phyloP scores from a whole-genome alignment of 768 basidiomycete genomes.

The Aureoboletus auriporus region DNA sequence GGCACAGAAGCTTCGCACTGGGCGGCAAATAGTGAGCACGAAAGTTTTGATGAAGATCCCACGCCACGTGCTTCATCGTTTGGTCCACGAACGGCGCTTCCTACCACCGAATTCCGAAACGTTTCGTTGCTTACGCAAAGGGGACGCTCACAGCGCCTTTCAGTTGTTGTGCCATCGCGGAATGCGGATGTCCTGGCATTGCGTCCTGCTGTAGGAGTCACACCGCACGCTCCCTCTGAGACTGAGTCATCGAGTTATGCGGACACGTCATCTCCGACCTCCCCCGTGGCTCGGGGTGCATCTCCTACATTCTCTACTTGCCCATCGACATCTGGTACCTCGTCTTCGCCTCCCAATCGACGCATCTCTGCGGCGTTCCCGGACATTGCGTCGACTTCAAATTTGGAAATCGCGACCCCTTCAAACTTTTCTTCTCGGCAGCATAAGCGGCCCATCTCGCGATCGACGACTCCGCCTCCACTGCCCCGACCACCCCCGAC shows the following conservation, averaged over 20 bases:
- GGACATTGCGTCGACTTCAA: conserved; percentile 1
- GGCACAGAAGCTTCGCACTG: conserved; percentile 5
- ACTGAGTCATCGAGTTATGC: conserved; percentile 7
- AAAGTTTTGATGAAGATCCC: conserved; percentile 17
- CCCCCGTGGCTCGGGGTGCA: conserved; percentile 1
- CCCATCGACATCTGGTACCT: neutral
- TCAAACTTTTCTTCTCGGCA: conserved; percentile 14
- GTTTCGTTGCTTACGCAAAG: neutral
- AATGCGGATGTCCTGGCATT: neutral
- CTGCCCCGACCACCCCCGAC: conserved; percentile 25
- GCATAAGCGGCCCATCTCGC: conserved; percentile 22
- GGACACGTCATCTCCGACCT: conserved; percentile 12
- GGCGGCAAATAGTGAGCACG: conserved; percentile 2
- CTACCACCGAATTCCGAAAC: neutral
- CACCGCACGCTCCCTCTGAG: conserved; percentile 22
- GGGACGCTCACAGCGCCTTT: conserved; percentile 10
- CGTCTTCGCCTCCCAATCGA: neutral
- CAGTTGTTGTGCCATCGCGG: conserved; percentile 14
- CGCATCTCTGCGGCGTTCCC: conserved; percentile 2
- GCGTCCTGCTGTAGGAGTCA: conserved; percentile 20
- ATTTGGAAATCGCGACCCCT: conserved; percentile 18
- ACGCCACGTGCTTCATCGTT: conserved; percentile 25
- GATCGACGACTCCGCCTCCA: conserved; percentile 24
- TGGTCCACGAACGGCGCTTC: neutral
- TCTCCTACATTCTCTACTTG: conserved; percentile 1